These are phyloP conservation scores for Aspergillus panamensis DNA, from an alignment of 495 filamentous ascomycete species.

Conservation along the genomic window DNA sequence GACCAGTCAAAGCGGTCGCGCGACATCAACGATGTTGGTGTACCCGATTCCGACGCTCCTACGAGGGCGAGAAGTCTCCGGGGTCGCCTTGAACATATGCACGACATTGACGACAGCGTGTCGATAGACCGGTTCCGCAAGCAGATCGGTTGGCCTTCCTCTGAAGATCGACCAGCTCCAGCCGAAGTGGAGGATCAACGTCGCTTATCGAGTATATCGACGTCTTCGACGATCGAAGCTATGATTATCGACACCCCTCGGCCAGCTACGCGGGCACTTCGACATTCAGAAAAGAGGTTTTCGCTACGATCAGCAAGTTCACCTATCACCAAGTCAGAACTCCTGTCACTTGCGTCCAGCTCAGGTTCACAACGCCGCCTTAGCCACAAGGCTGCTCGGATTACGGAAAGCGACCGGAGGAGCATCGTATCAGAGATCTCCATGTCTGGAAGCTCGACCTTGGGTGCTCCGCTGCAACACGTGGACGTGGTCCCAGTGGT, in stretches of 20 bases:
- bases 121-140: constrained; percentile 41
- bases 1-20: constrained; percentile 7
- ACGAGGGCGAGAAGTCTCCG: constrained; percentile 35
- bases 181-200: constrained; percentile 38
- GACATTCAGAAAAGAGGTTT: constrained; percentile 67
- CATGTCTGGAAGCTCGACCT: constrained; percentile 46
- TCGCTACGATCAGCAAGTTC: constrained; percentile 54
- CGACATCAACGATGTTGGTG: constrained; percentile 19
- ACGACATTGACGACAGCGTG: constrained; percentile 21
- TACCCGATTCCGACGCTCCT: constrained; percentile 24
- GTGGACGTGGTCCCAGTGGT: constrained; percentile 65
- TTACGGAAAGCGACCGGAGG: constrained; percentile 48
- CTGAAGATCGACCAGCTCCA: constrained; percentile 21
- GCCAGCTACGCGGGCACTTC: constrained; percentile 49
- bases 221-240: constrained; percentile 67
- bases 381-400: constrained; percentile 44
- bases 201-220: constrained; percentile 60
- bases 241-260: constrained; percentile 63
- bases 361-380: constrained; percentile 45
- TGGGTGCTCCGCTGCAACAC: constrained; percentile 45
- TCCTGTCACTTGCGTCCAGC: constrained; percentile 42
- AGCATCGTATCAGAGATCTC: constrained; percentile 60
- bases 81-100: constrained; percentile 32
- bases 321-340: constrained; percentile 39
- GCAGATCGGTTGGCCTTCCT: constrained; percentile 43